Conservation (phyloP, 1,139 yeast species). For the Taiozyma sp. region DNA sequence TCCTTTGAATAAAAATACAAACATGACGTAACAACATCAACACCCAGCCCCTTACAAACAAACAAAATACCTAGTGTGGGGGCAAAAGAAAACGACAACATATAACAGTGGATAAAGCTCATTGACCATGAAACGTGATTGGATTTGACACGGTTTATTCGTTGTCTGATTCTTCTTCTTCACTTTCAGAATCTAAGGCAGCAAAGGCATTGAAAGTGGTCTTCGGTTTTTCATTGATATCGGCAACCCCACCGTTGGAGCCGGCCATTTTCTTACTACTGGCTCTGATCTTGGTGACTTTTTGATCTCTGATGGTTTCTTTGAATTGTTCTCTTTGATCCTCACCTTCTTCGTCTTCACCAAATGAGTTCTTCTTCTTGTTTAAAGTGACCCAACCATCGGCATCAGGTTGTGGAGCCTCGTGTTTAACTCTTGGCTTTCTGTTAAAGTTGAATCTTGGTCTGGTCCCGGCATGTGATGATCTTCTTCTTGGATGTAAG, state of each 20-base stretch:
- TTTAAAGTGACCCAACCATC: slow-evolving; percentile 80
- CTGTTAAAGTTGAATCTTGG: slow-evolving; percentile 52
- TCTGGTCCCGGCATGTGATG: slow-evolving; percentile 45
- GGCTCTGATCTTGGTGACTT: slow-evolving; percentile 56
- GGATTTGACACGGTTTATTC: neutral
- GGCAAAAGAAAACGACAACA: neutral
- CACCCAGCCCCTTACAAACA: neutral
- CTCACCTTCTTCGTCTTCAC: slow-evolving; percentile 38
- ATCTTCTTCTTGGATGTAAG: slow-evolving; percentile 44
- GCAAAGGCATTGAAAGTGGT: slow-evolving; percentile 72
- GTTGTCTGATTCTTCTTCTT: slow-evolving; percentile 28
- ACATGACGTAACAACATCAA: neutral
- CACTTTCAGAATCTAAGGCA: slow-evolving; percentile 62
- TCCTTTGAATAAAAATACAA: neutral
- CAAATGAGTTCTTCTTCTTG: slow-evolving; percentile 39
- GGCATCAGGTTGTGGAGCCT: slow-evolving; percentile 48
- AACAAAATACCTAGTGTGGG: neutral
- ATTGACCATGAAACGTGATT: neutral
- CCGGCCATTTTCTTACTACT: slow-evolving; percentile 71
- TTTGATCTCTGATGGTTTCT: slow-evolving; percentile 37
- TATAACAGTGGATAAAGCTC: neutral
- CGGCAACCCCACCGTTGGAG: slow-evolving; percentile 66
- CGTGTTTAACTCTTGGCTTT: slow-evolving; percentile 34
- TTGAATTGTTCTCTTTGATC: slow-evolving; percentile 44
- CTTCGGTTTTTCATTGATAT: slow-evolving; percentile 62